phyloP scores from a whole-genome alignment of 192 early-diverging fungal genomes.

The Dissophora ornata region DNA sequence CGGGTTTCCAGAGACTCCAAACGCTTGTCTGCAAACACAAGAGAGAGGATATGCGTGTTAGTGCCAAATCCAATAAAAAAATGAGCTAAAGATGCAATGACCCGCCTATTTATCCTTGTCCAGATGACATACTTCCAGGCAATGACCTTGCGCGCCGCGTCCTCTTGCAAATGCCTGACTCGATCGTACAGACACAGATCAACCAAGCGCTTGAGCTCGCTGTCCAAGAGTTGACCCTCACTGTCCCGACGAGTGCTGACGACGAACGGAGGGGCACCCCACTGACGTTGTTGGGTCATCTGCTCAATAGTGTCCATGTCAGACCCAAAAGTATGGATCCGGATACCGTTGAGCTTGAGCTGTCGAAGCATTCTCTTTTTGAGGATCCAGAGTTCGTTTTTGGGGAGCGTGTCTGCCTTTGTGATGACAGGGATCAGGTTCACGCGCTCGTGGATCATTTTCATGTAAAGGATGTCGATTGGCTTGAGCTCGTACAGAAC shows the following conservation, averaged over 20 bases:
- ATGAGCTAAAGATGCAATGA: not conserved
- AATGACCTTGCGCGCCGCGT: constrained; percentile 38
- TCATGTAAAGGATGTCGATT: constrained; percentile 96
- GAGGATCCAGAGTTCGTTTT: constrained; percentile 84
- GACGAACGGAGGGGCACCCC: constrained; percentile 39
- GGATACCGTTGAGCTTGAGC: constrained; percentile 40
- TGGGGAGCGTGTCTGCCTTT: constrained; percentile 93
- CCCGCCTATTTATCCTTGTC: no score
- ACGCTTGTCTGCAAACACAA: constrained; percentile 8
- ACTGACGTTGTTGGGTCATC: constrained; percentile 32
- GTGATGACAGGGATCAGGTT: constrained; percentile 96
- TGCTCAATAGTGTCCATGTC: constrained; percentile 22
- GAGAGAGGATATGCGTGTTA: not conserved
- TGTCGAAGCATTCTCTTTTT: constrained; percentile 77
- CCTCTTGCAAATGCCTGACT: constrained; percentile 27
- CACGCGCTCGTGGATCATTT: constrained; percentile 88
- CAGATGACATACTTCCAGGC: constrained; percentile 41
- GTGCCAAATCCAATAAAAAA: not conserved
- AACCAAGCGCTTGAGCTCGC: constrained; percentile 30
- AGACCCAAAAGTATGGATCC: constrained; percentile 41
- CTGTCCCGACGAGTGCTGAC: constrained; percentile 33
- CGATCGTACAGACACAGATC: constrained; percentile 27
- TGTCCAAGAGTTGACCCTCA: constrained; percentile 19
- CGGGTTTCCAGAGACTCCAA: not conserved
- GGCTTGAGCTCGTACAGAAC: constrained; percentile 68